Base-by-base conservation (phyloP, 331 rosid species). In the Quercus tomentella region DNA sequence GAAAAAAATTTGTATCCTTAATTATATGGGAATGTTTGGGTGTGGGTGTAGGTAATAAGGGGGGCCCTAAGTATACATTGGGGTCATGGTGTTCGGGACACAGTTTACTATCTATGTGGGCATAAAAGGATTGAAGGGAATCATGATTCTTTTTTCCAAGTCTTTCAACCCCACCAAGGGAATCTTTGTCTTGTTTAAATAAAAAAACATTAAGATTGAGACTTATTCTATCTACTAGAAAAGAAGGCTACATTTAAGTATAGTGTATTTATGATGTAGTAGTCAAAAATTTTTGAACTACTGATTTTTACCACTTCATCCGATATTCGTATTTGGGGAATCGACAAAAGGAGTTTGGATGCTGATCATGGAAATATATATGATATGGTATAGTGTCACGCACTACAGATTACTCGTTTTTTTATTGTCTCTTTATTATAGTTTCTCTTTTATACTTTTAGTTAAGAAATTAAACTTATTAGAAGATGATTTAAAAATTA, bases 161-260 rank as follows among this genome's bases (percentile, higher is more conserved):
- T 6, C 35, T 22, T 30, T 60, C 16, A 62, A 77, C 88, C 81
- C 76, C 83, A 82, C 83, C 20, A 45, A 2, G 70, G 89, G 94
- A 87, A 92, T 92, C 89, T 81, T 87, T 81, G 87, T 85, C 87
- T 87, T 82, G 86, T 81, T 73, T 81, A 20, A 49, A 54, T 52
- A 77, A 57, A 35, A 70, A 51, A 25, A 54, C 11, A 22, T 55
- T 37, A 37, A n/a, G 68, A 72, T 43, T 41, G 72, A 51, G 65
- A 81, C 9, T 81, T 83, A 74, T 76, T 85, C 84, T 87, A 22
- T 56, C 62, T 30, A 25, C 30, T 35, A 9, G 31, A n/a, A 43
- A 4, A 45, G 63, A 56, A 66, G 22, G 28, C n/a, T 71, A 57
- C 26, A 21, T 12, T 17, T 21, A 58, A 15, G 31, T 26, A 14